Conservation (phyloP, 1,139 yeast genomes). For the Casaregolazyma lundiana region DNA sequence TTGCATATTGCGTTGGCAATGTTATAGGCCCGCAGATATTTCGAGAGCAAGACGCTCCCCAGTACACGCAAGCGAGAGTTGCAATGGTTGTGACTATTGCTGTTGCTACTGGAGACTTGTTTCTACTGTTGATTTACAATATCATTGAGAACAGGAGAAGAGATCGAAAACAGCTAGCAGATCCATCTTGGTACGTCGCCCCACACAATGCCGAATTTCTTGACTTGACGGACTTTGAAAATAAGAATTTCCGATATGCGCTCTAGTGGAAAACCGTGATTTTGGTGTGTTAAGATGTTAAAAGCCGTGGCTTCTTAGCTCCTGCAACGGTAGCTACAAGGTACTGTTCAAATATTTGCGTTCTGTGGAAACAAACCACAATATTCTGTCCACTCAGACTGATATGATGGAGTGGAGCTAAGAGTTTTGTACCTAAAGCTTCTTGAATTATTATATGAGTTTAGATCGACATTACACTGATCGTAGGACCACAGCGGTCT, state of each 20-base stretch:
- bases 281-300: too few relatives aligned
- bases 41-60: constrained; percentile 44
- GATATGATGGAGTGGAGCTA: too few relatives aligned
- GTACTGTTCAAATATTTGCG: too few relatives aligned
- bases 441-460: too few relatives aligned
- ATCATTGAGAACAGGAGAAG: constrained; percentile 34
- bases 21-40: constrained; percentile 54
- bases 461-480: too few relatives aligned
- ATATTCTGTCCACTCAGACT: too few relatives aligned
- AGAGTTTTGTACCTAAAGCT: too few relatives aligned
- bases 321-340: too few relatives aligned
- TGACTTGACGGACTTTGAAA: constrained; percentile 64
- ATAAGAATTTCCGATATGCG: constrained; percentile 42
- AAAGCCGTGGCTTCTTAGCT: too few relatives aligned
- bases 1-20: constrained; percentile 54
- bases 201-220: constrained; percentile 44
- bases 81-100: constrained; percentile 39
- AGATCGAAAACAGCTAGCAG: constrained; percentile 26
- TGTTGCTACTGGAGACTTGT: constrained; percentile 25
- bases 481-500: too few relatives aligned
- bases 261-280: constrained; percentile 17
- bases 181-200: constrained; percentile 18
- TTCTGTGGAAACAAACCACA: too few relatives aligned
- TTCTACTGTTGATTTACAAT: constrained; percentile 33
- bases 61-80: constrained; percentile 41